Percentiles rank a stretch among this genome's conserved stretches.
Evolutionary conservation across 352 stramenopile species (phyloP).

Genomic region (Phytophthora chlamydospora): DNA sequence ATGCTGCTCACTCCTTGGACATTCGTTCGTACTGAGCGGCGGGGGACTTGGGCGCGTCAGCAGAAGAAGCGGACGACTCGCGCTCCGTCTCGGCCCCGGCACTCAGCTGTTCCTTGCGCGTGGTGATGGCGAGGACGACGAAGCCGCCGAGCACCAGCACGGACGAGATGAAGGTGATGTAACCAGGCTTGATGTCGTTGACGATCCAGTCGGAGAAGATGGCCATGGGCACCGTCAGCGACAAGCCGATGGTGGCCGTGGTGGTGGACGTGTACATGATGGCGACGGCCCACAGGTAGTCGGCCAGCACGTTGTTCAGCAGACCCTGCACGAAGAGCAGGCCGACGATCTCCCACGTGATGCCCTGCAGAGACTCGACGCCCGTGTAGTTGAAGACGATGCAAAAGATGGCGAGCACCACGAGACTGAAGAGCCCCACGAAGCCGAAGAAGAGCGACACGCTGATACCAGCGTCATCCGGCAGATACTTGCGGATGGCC

Average conservation of each 20-base stretch:
- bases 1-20: constrained; percentile 33
- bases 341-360: constrained; percentile 82
- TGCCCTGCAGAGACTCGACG: constrained; percentile 66
- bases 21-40: constrained; percentile 37
- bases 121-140: constrained; percentile 56
- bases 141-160: constrained; percentile 80
- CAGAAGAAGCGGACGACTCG: constrained; percentile 1
- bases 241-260: constrained; percentile 96
- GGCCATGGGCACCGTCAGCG: constrained; percentile 96
- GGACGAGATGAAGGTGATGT: constrained; percentile 65
- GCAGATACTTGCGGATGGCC: constrained; percentile 75
- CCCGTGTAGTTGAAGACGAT: constrained; percentile 73
- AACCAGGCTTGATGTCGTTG: constrained; percentile 54
- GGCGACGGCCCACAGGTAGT: constrained; percentile 96
- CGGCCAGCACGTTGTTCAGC: constrained; percentile 95
- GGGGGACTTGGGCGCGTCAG: constrained; percentile 30
- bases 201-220: constrained; percentile 91
- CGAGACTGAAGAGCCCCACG: constrained; percentile 94
- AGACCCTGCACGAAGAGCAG: constrained; percentile 91
- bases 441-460: constrained; percentile 97
- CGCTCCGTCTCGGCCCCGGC: constrained; percentile 7
- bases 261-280: constrained; percentile 96
- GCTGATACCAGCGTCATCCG: constrained; percentile 88
- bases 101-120: constrained; percentile 38
- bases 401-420: constrained; percentile 91